These are phyloP conservation scores for Ceraceosorus bombacis DNA, from an alignment of 1,284 basidiomycete genomes.

Conservation along the genomic window DNA sequence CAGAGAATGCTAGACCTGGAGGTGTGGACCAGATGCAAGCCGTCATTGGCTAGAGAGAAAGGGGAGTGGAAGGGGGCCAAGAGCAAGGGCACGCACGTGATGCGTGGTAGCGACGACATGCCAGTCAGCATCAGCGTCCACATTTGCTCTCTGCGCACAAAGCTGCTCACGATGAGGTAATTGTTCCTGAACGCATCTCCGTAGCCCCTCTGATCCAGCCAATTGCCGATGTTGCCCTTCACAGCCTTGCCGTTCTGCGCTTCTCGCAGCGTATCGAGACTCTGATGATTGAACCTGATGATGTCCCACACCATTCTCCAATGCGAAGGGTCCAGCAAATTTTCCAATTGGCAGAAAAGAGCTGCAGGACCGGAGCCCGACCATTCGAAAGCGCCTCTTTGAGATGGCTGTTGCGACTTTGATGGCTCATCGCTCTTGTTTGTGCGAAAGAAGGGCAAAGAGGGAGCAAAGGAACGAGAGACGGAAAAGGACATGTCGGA, in stretches of 20 bases:
- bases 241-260: constrained; percentile 17
- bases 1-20: constrained; percentile 62
- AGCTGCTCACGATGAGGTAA: constrained; percentile 63
- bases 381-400: constrained; percentile 29
- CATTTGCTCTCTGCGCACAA: constrained; percentile 57
- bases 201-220: constrained; percentile 63
- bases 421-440: constrained; percentile 2
- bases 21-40: constrained; percentile 68
- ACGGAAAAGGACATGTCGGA: constrained; percentile 75
- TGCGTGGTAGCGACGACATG: too few relatives aligned
- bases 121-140: background rate
- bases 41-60: constrained; percentile 25
- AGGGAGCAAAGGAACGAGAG: constrained; percentile 12
- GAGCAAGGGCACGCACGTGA: too few relatives aligned
- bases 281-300: constrained; percentile 66
- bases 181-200: constrained; percentile 65
- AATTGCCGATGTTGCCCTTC: constrained; percentile 56
- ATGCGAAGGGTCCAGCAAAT: constrained; percentile 58
- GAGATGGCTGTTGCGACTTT: background rate
- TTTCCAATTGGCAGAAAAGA: constrained; percentile 28
- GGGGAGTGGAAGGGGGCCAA: background rate
- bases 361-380: constrained; percentile 22
- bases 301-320: constrained; percentile 73
- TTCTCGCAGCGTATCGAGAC: constrained; percentile 51
- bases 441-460: background rate